A percentile compares a stretch with the other conserved stretches of the same genome.
Evolutionary conservation across 163 green algal species (phyloP).

Genomic region (Chlamydomonas reinhardtii): DNA sequence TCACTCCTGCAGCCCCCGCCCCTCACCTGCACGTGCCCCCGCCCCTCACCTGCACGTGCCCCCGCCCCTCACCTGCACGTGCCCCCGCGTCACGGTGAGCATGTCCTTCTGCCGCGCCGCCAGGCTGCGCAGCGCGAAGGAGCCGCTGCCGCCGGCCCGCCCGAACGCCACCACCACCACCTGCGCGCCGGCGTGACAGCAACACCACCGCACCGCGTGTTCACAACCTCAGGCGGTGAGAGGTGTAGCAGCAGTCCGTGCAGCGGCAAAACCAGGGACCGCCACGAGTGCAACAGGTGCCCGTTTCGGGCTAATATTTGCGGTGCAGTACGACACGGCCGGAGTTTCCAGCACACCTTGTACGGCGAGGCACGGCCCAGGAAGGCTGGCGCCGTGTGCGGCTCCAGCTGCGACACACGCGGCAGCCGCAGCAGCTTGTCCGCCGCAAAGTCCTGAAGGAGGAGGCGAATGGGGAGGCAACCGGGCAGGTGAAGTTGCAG

Average conservation of each 20-base stretch:
- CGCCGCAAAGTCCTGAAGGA: constrained; percentile 26
- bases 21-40: no score
- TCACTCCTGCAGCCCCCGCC: no score
- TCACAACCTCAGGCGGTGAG: not conserved
- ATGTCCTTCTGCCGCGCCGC: constrained; percentile 26
- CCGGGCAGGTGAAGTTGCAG: no score
- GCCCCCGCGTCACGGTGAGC: constrained; percentile 14
- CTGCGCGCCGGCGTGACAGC: not conserved
- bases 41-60: not conserved
- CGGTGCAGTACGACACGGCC: no score
- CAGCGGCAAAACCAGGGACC: no score
- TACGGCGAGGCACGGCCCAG: constrained; percentile 6
- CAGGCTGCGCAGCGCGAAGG: constrained; percentile 24
- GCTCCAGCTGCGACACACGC: constrained; percentile 23
- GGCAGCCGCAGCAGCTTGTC: constrained; percentile 44
- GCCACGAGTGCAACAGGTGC: no score
- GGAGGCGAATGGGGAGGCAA: no score
- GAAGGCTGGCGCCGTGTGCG: not conserved
- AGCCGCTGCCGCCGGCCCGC: constrained; percentile 27
- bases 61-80: constrained; percentile 26
- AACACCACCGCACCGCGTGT: not conserved
- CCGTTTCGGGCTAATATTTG: no score
- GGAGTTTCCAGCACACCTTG: not conserved
- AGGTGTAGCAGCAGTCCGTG: no score
- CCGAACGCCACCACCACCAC: constrained; percentile 41